Conservation (phyloP, 345 rosid species). For the Citrus mangshanensis region DNA sequence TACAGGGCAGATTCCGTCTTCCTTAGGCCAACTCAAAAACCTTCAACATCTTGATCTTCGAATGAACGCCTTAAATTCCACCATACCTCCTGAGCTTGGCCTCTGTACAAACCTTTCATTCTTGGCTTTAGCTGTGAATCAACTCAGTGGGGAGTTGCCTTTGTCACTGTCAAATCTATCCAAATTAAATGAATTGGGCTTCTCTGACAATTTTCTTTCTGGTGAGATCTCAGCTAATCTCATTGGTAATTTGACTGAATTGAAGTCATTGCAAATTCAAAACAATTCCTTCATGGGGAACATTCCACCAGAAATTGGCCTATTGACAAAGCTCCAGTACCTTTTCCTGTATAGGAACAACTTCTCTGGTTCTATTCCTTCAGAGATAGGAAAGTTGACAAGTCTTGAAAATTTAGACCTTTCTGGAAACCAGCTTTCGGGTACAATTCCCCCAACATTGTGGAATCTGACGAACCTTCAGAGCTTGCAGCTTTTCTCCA, state of each 20-base stretch:
- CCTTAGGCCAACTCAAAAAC: constrained; percentile 47
- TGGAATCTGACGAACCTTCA: constrained; percentile 46
- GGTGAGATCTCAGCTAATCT: constrained; percentile 47
- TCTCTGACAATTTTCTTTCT: constrained; percentile 35
- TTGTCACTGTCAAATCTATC: constrained; percentile 45
- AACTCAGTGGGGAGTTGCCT: constrained; percentile 50
- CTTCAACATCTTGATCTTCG: constrained; percentile 39
- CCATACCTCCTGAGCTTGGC: constrained; percentile 58
- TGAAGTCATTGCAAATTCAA: constrained; percentile 50
- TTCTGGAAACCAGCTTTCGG: constrained; percentile 48
- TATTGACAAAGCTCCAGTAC: constrained; percentile 22
- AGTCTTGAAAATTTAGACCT: constrained; percentile 30
- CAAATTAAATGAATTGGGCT: constrained; percentile 30
- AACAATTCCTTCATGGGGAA: constrained; percentile 40
- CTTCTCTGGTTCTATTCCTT: constrained; percentile 47
- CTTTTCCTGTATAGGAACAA: constrained; percentile 44
- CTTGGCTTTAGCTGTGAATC: constrained; percentile 51
- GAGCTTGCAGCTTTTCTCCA: constrained; percentile 38
- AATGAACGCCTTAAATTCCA: constrained; percentile 38
- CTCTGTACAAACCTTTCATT: constrained; percentile 47
- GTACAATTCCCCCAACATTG: constrained; percentile 42
- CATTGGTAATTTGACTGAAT: constrained; percentile 43
- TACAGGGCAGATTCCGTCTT: constrained; percentile 49
- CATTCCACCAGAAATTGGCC: constrained; percentile 50
- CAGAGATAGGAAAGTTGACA: constrained; percentile 42